Evolutionary conservation across 164 flowering plant genomes (phyloP).

Genomic region (Piper betle): DNA sequence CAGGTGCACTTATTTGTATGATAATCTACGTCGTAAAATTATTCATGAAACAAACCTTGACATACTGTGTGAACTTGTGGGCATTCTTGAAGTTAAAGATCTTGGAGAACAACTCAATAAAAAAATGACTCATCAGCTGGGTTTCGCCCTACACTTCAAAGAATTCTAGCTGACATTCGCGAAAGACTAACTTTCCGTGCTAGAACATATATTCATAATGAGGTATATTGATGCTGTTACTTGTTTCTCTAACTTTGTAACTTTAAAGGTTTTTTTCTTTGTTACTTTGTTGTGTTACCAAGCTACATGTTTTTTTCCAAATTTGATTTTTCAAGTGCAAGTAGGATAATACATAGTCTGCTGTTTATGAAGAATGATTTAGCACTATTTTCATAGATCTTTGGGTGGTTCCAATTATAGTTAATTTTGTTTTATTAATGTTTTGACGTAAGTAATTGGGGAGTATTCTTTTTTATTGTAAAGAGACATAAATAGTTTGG

Average conservation of each 20-base stretch:
- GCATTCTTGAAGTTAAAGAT: conserved; percentile 91
- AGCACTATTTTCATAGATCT: no score
- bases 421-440: background rate
- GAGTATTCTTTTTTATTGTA: background rate
- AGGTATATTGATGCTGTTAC: conserved; percentile 28
- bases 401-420: no score
- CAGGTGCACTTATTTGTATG: conserved; percentile 87
- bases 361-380: no score
- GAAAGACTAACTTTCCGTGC: conserved; percentile 95
- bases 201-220: conserved; percentile 87
- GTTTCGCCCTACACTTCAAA: conserved; percentile 63
- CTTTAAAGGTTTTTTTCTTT: background rate
- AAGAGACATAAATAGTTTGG: no score
- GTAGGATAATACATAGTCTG: no score
- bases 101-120: conserved; percentile 75
- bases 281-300: background rate
- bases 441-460: background rate
- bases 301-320: no score
- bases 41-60: conserved; percentile 92
- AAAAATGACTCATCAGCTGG: conserved; percentile 78
- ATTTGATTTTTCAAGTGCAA: no score
- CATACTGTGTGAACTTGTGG: conserved; percentile 89
- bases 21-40: conserved; percentile 83
- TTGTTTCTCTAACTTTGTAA: background rate
- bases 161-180: conserved; percentile 90